Percentiles rank a stretch among this genome's conserved stretches.
Conservation (phyloP, 2,329 filamentous ascomycete genomes). For the Orbilia brochopaga region DNA sequence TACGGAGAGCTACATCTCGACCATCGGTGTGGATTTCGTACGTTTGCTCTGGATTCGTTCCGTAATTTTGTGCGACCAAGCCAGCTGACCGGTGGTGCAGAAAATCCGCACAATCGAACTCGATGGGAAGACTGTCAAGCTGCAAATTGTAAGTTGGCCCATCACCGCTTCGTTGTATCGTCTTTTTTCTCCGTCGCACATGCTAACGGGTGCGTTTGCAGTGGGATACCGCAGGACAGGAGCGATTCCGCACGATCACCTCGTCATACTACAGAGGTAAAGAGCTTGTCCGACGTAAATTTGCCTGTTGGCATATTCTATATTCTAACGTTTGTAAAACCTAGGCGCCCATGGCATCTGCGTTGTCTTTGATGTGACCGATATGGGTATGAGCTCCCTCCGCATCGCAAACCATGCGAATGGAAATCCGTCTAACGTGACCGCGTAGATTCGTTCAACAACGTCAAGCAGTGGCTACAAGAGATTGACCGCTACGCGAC, state of each 20-base stretch:
- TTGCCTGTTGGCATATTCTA: constrained; percentile 8
- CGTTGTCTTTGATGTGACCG: constrained; percentile 99
- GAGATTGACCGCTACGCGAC: constrained; percentile 99
- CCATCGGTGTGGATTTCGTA: constrained; percentile 99
- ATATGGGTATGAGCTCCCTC: constrained; percentile 72
- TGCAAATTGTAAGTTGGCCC: constrained; percentile 84
- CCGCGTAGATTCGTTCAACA: constrained; percentile 87
- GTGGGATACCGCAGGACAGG: constrained; percentile 99
- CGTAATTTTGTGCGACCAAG: background rate
- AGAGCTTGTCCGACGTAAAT: background rate
- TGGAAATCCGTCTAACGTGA: background rate
- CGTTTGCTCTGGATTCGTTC: constrained; percentile 58
- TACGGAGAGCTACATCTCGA: constrained; percentile 99
- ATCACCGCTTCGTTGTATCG: constrained; percentile 1
- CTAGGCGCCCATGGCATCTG: constrained; percentile 94
- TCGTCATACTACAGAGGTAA: constrained; percentile 90
- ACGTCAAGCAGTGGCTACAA: constrained; percentile 99
- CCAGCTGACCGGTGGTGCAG: constrained; percentile 61
- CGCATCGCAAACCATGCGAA: background rate
- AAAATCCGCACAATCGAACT: constrained; percentile 99
- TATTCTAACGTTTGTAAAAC: constrained; percentile 33
- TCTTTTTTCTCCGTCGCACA: background rate
- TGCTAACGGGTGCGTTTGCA: constrained; percentile 58
- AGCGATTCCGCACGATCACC: constrained; percentile 99
- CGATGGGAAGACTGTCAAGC: constrained; percentile 99